Evolutionary conservation across 805 yeast genomes (phyloP).

Genomic region (Cyberlindnera americana): DNA sequence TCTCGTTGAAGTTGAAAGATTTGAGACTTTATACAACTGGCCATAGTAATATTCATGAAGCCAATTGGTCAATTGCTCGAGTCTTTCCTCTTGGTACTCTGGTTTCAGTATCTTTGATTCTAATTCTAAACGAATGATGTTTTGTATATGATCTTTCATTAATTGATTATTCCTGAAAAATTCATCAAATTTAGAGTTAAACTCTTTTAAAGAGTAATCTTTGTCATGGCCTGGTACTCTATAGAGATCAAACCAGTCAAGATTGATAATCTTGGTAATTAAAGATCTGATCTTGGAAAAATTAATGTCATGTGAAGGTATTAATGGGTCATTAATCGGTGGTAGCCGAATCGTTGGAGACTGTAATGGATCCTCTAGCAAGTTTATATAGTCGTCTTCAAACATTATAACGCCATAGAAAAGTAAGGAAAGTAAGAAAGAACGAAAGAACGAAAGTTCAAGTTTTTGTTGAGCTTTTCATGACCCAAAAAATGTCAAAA

Average conservation of each 20-base stretch:
- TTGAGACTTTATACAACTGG: conserved; percentile 11
- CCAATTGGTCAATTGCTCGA: conserved; percentile 17
- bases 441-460: neutral
- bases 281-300: conserved; percentile 2
- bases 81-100: conserved; percentile 2
- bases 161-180: conserved; percentile 10
- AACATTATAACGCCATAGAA: conserved; percentile 2
- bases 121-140: conserved; percentile 12
- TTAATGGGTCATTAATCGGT: conserved; percentile 6
- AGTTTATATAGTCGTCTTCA: conserved; percentile 11
- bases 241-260: conserved; percentile 11
- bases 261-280: neutral
- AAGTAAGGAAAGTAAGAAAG: neutral
- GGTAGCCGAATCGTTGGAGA: conserved; percentile 8
- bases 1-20: conserved; percentile 15
- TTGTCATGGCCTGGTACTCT: too few species aligned
- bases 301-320: neutral
- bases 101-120: conserved; percentile 10
- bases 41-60: conserved; percentile 12
- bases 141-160: conserved; percentile 12
- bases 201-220: too few species aligned
- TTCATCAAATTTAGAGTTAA: too few species aligned
- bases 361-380: conserved; percentile 6
- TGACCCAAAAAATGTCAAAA: too few species aligned
- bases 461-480: too few species aligned